Evolutionary conservation across 148 eudicot genomes (phyloP), one percentile per base, ranked within the genome.

Genomic region (Rhododendron griersonianum): DNA sequence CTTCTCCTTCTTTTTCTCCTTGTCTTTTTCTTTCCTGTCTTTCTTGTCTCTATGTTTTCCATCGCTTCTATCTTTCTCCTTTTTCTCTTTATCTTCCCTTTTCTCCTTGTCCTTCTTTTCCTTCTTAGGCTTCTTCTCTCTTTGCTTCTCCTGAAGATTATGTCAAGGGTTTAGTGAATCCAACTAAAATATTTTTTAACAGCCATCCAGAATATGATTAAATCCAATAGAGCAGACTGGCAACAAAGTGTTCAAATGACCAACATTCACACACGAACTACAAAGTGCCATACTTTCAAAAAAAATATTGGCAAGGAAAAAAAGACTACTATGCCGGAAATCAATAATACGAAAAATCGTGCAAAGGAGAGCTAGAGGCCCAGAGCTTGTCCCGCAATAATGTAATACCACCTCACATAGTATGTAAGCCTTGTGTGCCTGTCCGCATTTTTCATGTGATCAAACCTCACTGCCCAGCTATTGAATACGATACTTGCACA

Each of bases 51-150:
- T 91, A 84, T 88, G 93, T 86, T 92, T 96, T 28, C 89, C 92
- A 90, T 91, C 91, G 61, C 87, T 93, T 92, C 90, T 90, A 79
- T 92, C 94, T 87, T 88, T 94, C 65, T 91, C 96, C n/a, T 85
- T 89, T 85, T 90, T 92, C 76, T 91, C 94, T 87, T 94, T 93
- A 25, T 90, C 92, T 81, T 92, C 92, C 87, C 90, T 91, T 90
- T 89, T 93, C 78, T 92, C 93, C 87, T 92, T 95, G 81, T 91
- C 92, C 88, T 93, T 41, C 45, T 41, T 92, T 35, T 94, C 98
- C 93, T 92, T 94, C 89, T 92, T 93, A 85, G 91, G 94, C 78
- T 93, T 93, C 88, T 93, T 93, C 91, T 96, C 98, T 88, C 65
- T 92, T 47, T 86, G 87, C 85, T 91, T 93, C 87, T 92, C 98